These are phyloP conservation scores for Lablab purpureus DNA, from an alignment of 306 rosid genomes.

Conservation along the genomic window DNA sequence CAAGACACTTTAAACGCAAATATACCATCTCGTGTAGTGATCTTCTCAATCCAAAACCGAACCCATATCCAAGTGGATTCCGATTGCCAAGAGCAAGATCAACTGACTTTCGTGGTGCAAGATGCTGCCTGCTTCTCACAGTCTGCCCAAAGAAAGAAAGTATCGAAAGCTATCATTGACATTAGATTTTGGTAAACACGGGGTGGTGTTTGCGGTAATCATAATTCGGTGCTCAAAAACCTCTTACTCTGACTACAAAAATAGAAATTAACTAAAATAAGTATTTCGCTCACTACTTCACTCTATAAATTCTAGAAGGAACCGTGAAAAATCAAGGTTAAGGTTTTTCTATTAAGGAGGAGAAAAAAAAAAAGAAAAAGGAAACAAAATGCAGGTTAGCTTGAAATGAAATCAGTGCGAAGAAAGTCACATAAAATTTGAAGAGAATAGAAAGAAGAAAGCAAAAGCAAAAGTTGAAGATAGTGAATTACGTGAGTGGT, in stretches of 20 bases:
- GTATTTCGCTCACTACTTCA: background rate
- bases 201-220: slow-evolving; percentile 3
- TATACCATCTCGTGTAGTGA: slow-evolving; percentile 56
- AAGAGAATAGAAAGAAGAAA: background rate
- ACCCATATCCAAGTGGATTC: slow-evolving; percentile 43
- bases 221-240: background rate
- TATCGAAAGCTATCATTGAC: background rate
- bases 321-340: slow-evolving; percentile 35
- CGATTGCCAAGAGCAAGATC: slow-evolving; percentile 49
- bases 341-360: background rate
- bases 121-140: slow-evolving; percentile 47
- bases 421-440: background rate
- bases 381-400: background rate
- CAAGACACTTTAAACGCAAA: slow-evolving; percentile 38
- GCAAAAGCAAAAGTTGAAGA: background rate
- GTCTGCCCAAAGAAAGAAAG: slow-evolving; percentile 48
- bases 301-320: slow-evolving; percentile 1
- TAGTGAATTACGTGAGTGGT: slow-evolving; percentile 33
- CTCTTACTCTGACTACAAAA: background rate
- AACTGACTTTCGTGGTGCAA: slow-evolving; percentile 42
- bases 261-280: background rate
- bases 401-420: background rate
- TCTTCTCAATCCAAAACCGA: slow-evolving; percentile 46
- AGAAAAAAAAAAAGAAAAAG: background rate
- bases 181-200: background rate